These are phyloP conservation scores for Tuber umbilicatum DNA, from an alignment of 495 filamentous ascomycete genomes.

Conservation along the genomic window DNA sequence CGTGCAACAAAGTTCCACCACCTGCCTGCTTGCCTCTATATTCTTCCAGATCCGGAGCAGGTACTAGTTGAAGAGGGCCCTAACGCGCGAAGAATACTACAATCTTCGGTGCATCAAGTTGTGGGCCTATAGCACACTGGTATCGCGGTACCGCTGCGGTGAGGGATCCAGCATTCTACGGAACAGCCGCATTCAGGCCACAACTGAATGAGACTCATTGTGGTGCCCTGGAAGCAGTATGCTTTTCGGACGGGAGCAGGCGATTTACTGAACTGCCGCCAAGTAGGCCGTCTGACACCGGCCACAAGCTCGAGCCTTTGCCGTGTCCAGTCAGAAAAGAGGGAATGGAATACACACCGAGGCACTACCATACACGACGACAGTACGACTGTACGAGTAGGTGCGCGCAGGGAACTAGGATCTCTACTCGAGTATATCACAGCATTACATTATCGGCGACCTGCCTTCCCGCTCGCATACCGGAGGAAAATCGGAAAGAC, in stretches of 20 bases:
- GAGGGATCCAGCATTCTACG: not conserved
- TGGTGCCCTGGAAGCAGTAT: not conserved
- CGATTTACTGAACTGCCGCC: constrained; percentile 25
- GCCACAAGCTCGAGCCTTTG: constrained; percentile 26
- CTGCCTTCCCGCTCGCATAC: constrained; percentile 18
- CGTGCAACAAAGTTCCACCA: not conserved
- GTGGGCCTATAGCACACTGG: not conserved
- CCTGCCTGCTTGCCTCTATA: not conserved
- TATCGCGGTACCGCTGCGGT: not conserved
- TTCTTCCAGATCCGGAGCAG: not conserved
- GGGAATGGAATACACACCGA: constrained; percentile 25
- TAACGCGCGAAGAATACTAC: not conserved
- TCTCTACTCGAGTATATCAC: constrained; percentile 26
- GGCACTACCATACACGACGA: constrained; percentile 8
- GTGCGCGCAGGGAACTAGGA: constrained; percentile 29
- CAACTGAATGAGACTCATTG: not conserved
- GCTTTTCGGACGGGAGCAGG: constrained; percentile 22
- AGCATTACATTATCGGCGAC: constrained; percentile 21
- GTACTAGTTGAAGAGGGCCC: not conserved
- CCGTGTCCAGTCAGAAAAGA: constrained; percentile 30
- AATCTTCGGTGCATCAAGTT: not conserved
- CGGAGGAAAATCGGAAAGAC: constrained; percentile 18
- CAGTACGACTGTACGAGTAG: constrained; percentile 7
- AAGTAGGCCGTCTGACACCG: constrained; percentile 35
- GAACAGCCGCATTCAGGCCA: not conserved